A percentile compares a stretch with the other conserved stretches of the same genome.
Evolutionary conservation across 768 basidiomycete genomes (phyloP).

Genomic region (Tylopilus intermedius): DNA sequence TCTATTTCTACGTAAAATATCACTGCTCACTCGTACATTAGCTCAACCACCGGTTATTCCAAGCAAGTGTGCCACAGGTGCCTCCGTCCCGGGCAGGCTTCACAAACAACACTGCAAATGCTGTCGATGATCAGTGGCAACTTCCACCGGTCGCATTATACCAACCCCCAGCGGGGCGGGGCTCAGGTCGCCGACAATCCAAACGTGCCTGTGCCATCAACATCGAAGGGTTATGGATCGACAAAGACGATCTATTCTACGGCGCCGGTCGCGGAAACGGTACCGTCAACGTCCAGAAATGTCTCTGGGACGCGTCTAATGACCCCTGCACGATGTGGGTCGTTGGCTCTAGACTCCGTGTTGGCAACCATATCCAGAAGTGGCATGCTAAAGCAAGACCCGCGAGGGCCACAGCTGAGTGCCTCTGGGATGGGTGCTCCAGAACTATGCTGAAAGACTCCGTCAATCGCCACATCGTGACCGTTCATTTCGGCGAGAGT

Average conservation of each 20-base stretch:
- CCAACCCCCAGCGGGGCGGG: not conserved
- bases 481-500: constrained; percentile 1
- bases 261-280: not conserved
- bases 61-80: too few species aligned
- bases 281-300: constrained; percentile 6
- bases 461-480: constrained; percentile 8
- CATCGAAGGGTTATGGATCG: constrained; percentile 1
- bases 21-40: too few species aligned
- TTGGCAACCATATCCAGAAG: constrained; percentile 6
- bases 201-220: not conserved
- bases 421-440: constrained; percentile 6
- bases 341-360: not conserved
- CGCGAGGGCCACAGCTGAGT: not conserved
- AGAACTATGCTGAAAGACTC: constrained; percentile 3
- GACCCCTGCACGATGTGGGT: constrained; percentile 11
- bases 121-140: not conserved
- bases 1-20: too few species aligned
- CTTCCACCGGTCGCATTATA: not conserved
- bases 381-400: not conserved
- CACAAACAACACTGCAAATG: not conserved
- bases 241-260: constrained; percentile 1
- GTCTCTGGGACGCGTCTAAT: constrained; percentile 2
- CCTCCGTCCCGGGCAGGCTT: too few species aligned
- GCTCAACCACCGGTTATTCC: too few species aligned
- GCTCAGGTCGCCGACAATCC: not conserved